These are phyloP conservation scores for Petunia hybrid DNA, from an alignment of 305 asterid genomes.

Conservation along the genomic window DNA sequence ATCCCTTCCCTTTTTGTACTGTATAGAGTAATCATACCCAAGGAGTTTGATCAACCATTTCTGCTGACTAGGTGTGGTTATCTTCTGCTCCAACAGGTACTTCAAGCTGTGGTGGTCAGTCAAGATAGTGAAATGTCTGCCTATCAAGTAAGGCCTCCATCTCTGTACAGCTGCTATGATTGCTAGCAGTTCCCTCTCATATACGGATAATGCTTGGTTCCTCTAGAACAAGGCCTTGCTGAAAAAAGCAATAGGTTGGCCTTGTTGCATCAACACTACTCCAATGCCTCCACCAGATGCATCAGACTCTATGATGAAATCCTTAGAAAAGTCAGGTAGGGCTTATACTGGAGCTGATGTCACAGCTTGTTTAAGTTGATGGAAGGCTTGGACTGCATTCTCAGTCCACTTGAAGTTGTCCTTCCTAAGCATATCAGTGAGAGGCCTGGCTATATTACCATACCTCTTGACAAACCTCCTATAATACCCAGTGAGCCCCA, in stretches of 20 bases:
- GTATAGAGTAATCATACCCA: background rate
- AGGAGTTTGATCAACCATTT: no score
- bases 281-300: background rate
- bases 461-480: background rate
- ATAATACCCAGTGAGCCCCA: conserved; percentile 18
- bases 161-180: background rate
- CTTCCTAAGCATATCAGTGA: background rate
- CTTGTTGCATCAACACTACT: background rate
- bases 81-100: no score
- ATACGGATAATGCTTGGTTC: background rate
- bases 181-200: background rate
- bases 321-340: no score
- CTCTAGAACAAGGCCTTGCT: background rate
- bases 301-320: no score
- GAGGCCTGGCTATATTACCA: background rate
- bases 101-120: no score
- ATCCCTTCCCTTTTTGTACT: no score
- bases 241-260: background rate
- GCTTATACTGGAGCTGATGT: no score
- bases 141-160: background rate
- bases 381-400: background rate
- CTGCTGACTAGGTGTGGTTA: no score
- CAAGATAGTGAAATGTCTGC: no score
- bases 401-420: background rate
- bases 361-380: no score